These are phyloP conservation scores for Phytophthora sansomeana DNA, from an alignment of 352 stramenopile species.

Conservation along the genomic window DNA sequence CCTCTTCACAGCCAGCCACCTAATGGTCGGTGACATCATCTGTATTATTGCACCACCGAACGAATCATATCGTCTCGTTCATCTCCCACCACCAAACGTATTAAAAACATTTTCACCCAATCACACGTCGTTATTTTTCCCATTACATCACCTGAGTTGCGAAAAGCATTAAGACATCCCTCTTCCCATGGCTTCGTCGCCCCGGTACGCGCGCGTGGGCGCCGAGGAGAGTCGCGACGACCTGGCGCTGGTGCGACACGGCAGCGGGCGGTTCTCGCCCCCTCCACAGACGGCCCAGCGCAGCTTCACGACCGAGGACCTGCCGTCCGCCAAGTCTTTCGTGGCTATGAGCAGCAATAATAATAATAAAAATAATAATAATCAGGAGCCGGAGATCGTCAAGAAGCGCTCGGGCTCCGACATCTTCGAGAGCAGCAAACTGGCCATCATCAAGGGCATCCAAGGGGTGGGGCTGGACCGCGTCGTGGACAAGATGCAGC, in stretches of 20 bases:
- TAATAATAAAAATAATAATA: too few relatives aligned
- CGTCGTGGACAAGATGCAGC: slow-evolving; percentile 74
- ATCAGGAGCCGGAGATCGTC: neutral
- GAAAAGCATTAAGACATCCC: neutral
- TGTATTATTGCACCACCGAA: neutral
- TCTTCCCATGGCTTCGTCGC: slow-evolving; percentile 17
- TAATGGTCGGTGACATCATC: neutral
- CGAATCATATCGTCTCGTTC: neutral
- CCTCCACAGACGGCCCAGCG: slow-evolving; percentile 37
- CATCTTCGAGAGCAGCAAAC: slow-evolving; percentile 64
- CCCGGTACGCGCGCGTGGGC: slow-evolving; percentile 33
- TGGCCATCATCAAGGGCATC: slow-evolving; percentile 67
- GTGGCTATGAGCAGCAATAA: slow-evolving; percentile 31
- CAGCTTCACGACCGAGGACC: slow-evolving; percentile 85
- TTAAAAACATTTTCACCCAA: neutral
- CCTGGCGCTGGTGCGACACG: slow-evolving; percentile 51
- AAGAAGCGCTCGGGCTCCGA: slow-evolving; percentile 46
- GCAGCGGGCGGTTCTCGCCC: slow-evolving; percentile 58
- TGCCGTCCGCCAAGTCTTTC: slow-evolving; percentile 64
- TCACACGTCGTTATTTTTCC: neutral
- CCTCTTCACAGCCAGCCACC: slow-evolving; percentile 31
- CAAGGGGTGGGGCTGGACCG: slow-evolving; percentile 54
- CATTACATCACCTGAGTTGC: slow-evolving; percentile 20
- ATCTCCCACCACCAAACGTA: neutral
- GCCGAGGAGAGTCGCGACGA: slow-evolving; percentile 58